Percentiles rank a stretch among this genome's conserved stretches.
These are phyloP conservation scores for Blastobotrys ciferrii DNA, from an alignment of 1,139 yeast species.

Conservation along the genomic window DNA sequence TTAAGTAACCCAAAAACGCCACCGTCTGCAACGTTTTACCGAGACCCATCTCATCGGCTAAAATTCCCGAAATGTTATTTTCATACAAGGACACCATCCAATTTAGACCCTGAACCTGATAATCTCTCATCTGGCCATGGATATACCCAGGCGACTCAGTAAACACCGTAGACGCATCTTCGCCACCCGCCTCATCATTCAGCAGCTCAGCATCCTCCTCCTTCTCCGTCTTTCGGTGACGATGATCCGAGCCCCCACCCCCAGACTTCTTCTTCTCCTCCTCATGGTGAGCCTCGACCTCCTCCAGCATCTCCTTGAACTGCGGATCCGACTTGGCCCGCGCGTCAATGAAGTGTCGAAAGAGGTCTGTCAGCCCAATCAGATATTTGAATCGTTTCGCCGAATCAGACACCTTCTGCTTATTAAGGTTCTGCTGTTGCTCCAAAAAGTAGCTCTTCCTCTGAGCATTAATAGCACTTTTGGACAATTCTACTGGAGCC, in stretches of 20 bases:
- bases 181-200: constrained; percentile 55
- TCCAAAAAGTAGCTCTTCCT: constrained; percentile 33
- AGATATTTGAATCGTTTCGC: constrained; percentile 78
- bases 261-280: constrained; percentile 28
- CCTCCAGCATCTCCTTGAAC: constrained; percentile 56
- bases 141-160: constrained; percentile 77
- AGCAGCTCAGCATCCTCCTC: constrained; percentile 91
- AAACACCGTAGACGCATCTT: constrained; percentile 47
- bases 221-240: constrained; percentile 68
- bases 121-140: constrained; percentile 69
- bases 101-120: constrained; percentile 89
- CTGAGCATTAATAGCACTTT: constrained; percentile 28
- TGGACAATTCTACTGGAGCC: constrained; percentile 26
- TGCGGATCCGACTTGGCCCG: constrained; percentile 72
- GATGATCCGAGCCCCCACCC: constrained; percentile 22
- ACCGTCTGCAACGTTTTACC: constrained; percentile 96
- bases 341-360: constrained; percentile 82
- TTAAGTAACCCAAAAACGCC: constrained; percentile 80
- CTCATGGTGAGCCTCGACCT: constrained; percentile 40
- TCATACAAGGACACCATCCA: constrained; percentile 87
- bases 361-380: constrained; percentile 77
- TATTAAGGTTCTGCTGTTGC: constrained; percentile 27
- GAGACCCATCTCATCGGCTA: constrained; percentile 98
- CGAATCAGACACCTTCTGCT: constrained; percentile 48
- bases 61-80: constrained; percentile 80